Conservation (phyloP, 202 grass and related monocot genomes). For the Carex arenaria region DNA sequence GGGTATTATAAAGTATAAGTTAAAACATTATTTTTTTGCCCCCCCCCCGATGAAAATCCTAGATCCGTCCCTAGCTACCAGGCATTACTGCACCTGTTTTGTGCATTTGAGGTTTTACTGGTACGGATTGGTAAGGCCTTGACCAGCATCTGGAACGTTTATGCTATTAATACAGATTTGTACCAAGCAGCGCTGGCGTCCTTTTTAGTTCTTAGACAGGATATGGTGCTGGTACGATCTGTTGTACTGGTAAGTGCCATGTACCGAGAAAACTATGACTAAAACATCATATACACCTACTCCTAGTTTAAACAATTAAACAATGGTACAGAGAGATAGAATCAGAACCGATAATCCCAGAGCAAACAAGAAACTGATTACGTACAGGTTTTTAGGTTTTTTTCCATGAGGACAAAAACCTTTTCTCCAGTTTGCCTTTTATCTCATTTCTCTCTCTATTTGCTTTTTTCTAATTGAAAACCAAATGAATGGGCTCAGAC, state of each 20-base stretch:
- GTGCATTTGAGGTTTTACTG: not conserved
- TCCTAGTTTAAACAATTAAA: not conserved
- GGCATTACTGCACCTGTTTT: not conserved
- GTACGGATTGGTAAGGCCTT: not conserved
- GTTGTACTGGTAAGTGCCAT: not conserved
- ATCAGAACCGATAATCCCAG: not conserved
- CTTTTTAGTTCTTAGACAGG: not conserved
- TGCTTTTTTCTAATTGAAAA: not conserved
- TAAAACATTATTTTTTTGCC: too few species aligned
- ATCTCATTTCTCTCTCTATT: not conserved
- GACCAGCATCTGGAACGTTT: not conserved
- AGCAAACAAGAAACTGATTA: not conserved
- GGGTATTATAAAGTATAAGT: too few species aligned
- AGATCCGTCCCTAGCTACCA: too few species aligned
- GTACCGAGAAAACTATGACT: not conserved
- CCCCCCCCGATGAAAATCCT: too few species aligned
- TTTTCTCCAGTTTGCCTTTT: not conserved
- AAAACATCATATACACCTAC: not conserved
- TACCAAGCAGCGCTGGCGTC: not conserved
- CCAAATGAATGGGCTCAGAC: not conserved
- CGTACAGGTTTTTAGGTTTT: not conserved
- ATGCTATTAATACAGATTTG: not conserved
- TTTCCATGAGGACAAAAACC: not conserved
- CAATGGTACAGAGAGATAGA: not conserved
- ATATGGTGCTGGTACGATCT: not conserved